Evolutionary conservation across 805 yeast species (phyloP).

Genomic region (Maudiozyma turicensis): DNA sequence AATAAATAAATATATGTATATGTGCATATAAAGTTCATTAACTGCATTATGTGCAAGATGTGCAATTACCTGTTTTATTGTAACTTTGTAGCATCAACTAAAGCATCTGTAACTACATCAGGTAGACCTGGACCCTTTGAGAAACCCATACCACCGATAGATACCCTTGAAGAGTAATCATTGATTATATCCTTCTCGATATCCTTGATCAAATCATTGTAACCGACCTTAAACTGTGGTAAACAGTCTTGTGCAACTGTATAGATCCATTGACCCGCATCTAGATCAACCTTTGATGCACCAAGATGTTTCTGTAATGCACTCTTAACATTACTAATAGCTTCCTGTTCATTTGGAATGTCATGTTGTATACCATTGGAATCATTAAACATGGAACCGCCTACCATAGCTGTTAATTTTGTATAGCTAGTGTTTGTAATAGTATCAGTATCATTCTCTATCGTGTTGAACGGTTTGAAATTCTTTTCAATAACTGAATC

Average conservation of each 20-base stretch:
- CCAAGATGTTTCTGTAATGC: slow-evolving; percentile 35
- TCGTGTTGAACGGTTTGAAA: slow-evolving; percentile 22
- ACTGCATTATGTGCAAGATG: too few species aligned
- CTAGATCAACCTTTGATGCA: slow-evolving; percentile 24
- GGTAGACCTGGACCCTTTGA: slow-evolving; percentile 84
- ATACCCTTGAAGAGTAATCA: slow-evolving; percentile 34
- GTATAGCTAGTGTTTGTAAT: slow-evolving; percentile 33
- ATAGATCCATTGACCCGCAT: slow-evolving; percentile 28
- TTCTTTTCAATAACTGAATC: slow-evolving; percentile 77
- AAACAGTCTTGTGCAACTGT: slow-evolving; percentile 49
- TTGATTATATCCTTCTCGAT: slow-evolving; percentile 28
- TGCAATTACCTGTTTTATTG: not conserved
- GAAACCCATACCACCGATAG: slow-evolving; percentile 71
- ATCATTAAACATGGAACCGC: slow-evolving; percentile 55
- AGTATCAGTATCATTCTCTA: slow-evolving; percentile 8
- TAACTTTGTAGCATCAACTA: slow-evolving; percentile 40
- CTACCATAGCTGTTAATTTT: slow-evolving; percentile 82
- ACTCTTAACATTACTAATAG: slow-evolving; percentile 25
- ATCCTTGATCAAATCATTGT: slow-evolving; percentile 34
- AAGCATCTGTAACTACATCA: slow-evolving; percentile 62
- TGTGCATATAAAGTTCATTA: too few species aligned
- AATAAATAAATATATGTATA: too few species aligned
- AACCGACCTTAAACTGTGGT: slow-evolving; percentile 75
- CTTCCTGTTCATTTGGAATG: slow-evolving; percentile 12
- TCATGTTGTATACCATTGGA: slow-evolving; percentile 12